These are phyloP conservation scores for Pouteria glomerata DNA, from an alignment of 148 eudicot species.

Conservation along the genomic window DNA sequence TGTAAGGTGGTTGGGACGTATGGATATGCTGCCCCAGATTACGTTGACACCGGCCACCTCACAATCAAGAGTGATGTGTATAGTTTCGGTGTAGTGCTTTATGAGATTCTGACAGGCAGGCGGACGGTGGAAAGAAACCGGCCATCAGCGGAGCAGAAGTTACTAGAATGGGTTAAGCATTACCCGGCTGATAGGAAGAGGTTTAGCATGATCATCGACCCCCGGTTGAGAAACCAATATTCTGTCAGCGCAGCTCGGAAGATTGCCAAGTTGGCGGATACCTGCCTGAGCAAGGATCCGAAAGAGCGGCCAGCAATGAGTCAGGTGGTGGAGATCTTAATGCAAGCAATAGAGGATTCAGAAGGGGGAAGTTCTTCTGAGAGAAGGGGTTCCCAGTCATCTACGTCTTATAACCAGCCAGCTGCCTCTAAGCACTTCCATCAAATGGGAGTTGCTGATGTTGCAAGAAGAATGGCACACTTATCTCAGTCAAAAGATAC, in stretches of 20 bases:
- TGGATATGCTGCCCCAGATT: conserved; percentile 75
- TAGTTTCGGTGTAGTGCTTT: conserved; percentile 71
- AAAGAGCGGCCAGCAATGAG: conserved; percentile 54
- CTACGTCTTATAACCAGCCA: not conserved
- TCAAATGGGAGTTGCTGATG: conserved; percentile 9
- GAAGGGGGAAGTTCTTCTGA: conserved; percentile 19
- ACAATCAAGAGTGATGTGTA: conserved; percentile 55
- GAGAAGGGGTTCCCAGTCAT: not conserved
- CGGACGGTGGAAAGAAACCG: conserved; percentile 46
- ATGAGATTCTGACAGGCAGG: conserved; percentile 62
- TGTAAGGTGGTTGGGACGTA: conserved; percentile 59
- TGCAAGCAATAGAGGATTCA: conserved; percentile 37
- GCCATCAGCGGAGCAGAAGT: conserved; percentile 41
- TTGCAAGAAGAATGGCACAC: not conserved
- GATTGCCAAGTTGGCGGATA: conserved; percentile 56
- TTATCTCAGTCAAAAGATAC: conserved; percentile 15
- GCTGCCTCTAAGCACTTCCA: conserved; percentile 9
- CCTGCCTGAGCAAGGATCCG: conserved; percentile 46
- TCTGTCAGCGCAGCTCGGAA: conserved; percentile 38
- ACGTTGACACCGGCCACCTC: conserved; percentile 55
- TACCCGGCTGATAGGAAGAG: conserved; percentile 49
- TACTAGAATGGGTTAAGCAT: conserved; percentile 60
- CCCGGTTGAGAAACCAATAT: conserved; percentile 44
- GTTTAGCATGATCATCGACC: conserved; percentile 59
- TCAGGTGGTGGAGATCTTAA: conserved; percentile 39